Evolutionary conservation across 148 eudicot genomes (phyloP).

Genomic region (Limonium bicolor): DNA sequence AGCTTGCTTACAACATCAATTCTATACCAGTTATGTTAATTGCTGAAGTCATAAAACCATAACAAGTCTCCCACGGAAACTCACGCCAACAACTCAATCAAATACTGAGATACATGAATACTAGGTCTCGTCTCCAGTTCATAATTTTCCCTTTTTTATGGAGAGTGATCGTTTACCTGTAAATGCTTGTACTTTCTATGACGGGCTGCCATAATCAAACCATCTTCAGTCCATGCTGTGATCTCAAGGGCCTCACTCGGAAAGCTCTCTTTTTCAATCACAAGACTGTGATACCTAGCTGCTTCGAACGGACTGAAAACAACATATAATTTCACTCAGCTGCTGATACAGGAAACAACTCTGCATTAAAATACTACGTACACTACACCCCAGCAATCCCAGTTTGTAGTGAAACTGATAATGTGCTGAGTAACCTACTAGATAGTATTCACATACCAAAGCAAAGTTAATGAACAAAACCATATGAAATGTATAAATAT

Average conservation of each 20-base stretch:
- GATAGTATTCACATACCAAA: no score
- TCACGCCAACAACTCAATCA: background rate
- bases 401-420: no score
- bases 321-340: no score
- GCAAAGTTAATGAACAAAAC: no score
- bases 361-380: no score
- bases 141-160: background rate
- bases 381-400: no score
- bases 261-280: slow-evolving; percentile 72
- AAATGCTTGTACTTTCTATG: slow-evolving; percentile 62
- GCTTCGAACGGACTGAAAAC: slow-evolving; percentile 76
- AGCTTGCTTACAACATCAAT: no score
- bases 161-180: slow-evolving; percentile 48
- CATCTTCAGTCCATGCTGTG: slow-evolving; percentile 98
- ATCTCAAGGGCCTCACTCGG: slow-evolving; percentile 79
- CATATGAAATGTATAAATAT: no score
- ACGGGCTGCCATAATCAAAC: slow-evolving; percentile 91
- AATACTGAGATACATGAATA: background rate
- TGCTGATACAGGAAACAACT: no score
- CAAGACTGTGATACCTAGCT: slow-evolving; percentile 98
- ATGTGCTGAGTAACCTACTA: no score
- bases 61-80: background rate
- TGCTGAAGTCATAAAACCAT: no score
- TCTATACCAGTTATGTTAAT: no score
- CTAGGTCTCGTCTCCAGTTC: background rate